Conservation (phyloP, 2,329 filamentous ascomycete genomes). For the Dothiorella sarmentorum region DNA sequence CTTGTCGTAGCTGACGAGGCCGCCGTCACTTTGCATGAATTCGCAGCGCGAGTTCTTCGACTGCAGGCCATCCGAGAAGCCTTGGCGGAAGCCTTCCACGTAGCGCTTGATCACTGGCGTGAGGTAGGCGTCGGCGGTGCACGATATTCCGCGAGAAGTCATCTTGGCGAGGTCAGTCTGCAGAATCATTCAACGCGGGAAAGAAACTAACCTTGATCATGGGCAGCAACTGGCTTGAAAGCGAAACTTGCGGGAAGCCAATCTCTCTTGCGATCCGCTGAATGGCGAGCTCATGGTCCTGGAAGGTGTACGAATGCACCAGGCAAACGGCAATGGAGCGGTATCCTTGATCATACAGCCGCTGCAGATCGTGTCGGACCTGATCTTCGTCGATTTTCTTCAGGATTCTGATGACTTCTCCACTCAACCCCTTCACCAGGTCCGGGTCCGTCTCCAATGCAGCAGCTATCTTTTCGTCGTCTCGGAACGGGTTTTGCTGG, state of each 20-base stretch:
- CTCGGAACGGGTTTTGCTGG: slow-evolving; percentile 26
- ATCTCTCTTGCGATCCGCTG: slow-evolving; percentile 29
- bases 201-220: slow-evolving; percentile 26
- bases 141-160: slow-evolving; percentile 16
- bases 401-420: slow-evolving; percentile 29
- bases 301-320: slow-evolving; percentile 33
- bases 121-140: slow-evolving; percentile 21
- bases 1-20: slow-evolving; percentile 26
- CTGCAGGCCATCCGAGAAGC: slow-evolving; percentile 28
- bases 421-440: slow-evolving; percentile 26
- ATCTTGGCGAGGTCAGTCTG: background rate
- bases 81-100: slow-evolving; percentile 25
- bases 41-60: slow-evolving; percentile 30
- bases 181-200: too few species aligned
- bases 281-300: slow-evolving; percentile 29
- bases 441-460: slow-evolving; percentile 11
- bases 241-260: slow-evolving; percentile 30
- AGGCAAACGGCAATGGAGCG: slow-evolving; percentile 37
- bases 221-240: slow-evolving; percentile 26
- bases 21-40: slow-evolving; percentile 37
- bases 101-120: slow-evolving; percentile 27
- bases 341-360: slow-evolving; percentile 32
- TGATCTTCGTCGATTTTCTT: slow-evolving; percentile 23
- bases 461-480: slow-evolving; percentile 21
- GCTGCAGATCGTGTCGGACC: slow-evolving; percentile 21